Evolutionary conservation across 148 eudicot species (phyloP).

Genomic region (Salicornia ramosissima): DNA sequence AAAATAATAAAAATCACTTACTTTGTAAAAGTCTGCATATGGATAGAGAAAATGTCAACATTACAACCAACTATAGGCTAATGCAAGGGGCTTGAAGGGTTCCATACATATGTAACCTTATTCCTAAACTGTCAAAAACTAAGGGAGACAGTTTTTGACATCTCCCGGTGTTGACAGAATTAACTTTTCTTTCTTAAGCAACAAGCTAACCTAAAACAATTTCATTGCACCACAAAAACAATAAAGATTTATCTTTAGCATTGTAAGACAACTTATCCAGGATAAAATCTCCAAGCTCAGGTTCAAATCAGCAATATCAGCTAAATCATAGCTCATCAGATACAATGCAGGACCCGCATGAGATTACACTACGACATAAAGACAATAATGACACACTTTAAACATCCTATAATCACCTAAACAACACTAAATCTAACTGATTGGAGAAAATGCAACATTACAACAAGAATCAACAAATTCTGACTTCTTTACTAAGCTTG

Average conservation of each 20-base stretch:
- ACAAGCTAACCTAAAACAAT: background rate
- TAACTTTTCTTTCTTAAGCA: background rate
- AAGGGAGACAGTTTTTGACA: background rate
- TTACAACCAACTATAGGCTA: background rate
- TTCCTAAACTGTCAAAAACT: background rate
- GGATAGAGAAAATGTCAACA: background rate
- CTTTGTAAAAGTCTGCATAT: background rate
- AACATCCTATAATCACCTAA: background rate
- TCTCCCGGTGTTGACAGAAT: background rate
- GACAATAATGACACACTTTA: background rate
- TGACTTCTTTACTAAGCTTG: background rate
- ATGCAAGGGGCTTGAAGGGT: background rate
- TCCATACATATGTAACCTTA: background rate
- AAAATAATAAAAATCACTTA: background rate
- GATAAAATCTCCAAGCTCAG: background rate
- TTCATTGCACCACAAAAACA: conserved; percentile 1
- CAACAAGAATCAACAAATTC: background rate
- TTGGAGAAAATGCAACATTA: background rate
- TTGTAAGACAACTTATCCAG: background rate
- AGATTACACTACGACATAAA: background rate
- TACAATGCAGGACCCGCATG: background rate
- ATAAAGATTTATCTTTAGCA: background rate
- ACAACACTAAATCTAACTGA: background rate
- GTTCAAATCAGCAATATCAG: background rate
- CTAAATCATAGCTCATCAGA: conserved; percentile 15